Conservation (phyloP, 129 eudicot genomes). For the Flaveria bidentis region DNA sequence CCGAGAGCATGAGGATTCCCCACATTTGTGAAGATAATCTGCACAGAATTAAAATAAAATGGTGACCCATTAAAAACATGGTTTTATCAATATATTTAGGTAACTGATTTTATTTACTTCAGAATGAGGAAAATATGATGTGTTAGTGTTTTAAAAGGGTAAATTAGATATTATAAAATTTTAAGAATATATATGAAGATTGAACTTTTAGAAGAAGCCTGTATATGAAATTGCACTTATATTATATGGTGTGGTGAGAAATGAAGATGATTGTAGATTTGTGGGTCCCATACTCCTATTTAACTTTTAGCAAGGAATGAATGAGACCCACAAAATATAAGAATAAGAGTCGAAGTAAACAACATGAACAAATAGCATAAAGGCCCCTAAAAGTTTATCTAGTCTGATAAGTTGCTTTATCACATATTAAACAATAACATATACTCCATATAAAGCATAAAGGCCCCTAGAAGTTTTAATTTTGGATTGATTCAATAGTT, state of each 20-base stretch:
- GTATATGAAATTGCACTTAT: background rate
- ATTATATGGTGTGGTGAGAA: background rate
- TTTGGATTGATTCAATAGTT: background rate
- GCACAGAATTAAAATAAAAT: slow-evolving; percentile 27
- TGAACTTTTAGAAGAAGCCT: background rate
- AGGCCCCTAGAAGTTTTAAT: background rate
- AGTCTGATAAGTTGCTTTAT: slow-evolving; percentile 18
- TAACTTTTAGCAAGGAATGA: background rate
- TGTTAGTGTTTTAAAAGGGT: background rate
- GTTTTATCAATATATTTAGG: background rate
- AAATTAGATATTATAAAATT: background rate
- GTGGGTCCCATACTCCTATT: background rate
- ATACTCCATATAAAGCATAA: background rate
- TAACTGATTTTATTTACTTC: background rate
- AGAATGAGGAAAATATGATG: background rate
- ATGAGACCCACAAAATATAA: slow-evolving; percentile 3
- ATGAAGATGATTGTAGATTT: background rate
- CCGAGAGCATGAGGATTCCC: slow-evolving; percentile 99
- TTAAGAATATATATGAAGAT: background rate
- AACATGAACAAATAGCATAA: background rate
- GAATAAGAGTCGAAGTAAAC: background rate
- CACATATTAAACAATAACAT: slow-evolving; percentile 17
- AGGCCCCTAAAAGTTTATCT: background rate
- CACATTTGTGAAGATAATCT: slow-evolving; percentile 97
- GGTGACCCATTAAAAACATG: slow-evolving; percentile 8